Evolutionary conservation across 768 basidiomycete species (phyloP).

Genomic region (Mycena galericulata): DNA sequence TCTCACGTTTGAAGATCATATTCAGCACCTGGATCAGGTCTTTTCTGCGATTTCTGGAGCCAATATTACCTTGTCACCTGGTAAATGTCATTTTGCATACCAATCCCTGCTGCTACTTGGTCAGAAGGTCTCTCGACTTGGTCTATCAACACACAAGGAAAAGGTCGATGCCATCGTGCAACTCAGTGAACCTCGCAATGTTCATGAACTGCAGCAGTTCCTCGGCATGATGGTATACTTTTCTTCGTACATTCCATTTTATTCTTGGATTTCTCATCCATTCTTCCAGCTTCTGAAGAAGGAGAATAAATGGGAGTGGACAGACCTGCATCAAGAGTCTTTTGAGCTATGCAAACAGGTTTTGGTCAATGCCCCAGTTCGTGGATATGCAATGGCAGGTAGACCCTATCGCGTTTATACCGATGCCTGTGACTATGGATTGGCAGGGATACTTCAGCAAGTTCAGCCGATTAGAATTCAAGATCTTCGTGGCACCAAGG

Average conservation of each 20-base stretch:
- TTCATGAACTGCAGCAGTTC: constrained; percentile 49
- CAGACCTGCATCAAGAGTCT: background rate
- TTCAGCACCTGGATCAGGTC: no score
- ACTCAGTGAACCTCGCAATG: no score
- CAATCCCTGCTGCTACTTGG: constrained; percentile 32
- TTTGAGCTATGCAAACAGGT: background rate
- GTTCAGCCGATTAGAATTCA: background rate
- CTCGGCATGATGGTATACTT: constrained; percentile 46
- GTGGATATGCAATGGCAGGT: background rate
- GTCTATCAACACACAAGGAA: no score
- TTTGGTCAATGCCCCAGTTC: constrained; percentile 35
- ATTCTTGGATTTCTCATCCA: constrained; percentile 42
- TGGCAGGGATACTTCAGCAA: constrained; percentile 3
- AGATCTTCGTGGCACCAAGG: background rate
- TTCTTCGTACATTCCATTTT: constrained; percentile 48
- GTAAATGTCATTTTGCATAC: constrained; percentile 51
- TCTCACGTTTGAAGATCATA: constrained; percentile 41
- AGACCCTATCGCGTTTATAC: background rate
- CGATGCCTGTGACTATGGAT: background rate
- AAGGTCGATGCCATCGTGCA: no score
- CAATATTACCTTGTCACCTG: constrained; percentile 48
- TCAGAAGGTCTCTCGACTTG: no score
- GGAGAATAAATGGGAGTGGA: constrained; percentile 1
- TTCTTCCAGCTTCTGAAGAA: constrained; percentile 6
- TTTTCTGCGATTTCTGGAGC: constrained; percentile 41